Conservation (phyloP, 371 early-diverging fungal genomes). For the Batkoa obscura region DNA sequence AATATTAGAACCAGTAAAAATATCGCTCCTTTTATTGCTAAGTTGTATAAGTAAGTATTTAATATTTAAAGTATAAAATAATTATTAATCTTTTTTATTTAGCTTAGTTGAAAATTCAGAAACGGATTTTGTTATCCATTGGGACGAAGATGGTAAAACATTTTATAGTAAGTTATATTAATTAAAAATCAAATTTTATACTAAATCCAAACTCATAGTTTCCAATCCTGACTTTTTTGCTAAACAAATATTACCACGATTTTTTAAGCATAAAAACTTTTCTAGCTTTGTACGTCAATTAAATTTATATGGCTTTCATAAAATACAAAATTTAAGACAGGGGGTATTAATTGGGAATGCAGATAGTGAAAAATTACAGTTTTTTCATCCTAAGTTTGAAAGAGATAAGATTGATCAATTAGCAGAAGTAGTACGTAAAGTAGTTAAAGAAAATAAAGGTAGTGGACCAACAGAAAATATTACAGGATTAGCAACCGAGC, state of each 20-base stretch:
- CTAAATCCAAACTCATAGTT: not conserved
- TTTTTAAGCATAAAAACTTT: conserved; percentile 86
- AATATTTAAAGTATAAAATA: not conserved
- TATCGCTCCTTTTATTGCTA: not conserved
- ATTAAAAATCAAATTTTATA: not conserved
- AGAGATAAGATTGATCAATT: conserved; percentile 28
- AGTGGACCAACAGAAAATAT: not conserved
- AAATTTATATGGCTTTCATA: conserved; percentile 80
- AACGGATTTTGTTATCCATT: not conserved
- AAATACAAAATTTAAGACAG: conserved; percentile 61
- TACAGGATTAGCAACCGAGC: not conserved
- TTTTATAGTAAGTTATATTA: not conserved
- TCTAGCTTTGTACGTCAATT: conserved; percentile 88
- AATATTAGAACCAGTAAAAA: not conserved
- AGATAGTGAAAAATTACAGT: conserved; percentile 31
- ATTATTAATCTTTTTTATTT: not conserved
- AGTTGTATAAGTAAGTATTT: conserved; percentile 3
- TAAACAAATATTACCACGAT: conserved; percentile 44
- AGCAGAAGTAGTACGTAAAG: not conserved
- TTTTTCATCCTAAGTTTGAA: conserved; percentile 31
- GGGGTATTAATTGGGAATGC: conserved; percentile 43
- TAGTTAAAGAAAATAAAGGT: not conserved
- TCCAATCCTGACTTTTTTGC: not conserved
- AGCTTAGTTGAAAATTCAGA: not conserved
- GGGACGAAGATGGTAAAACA: not conserved